Conservation (phyloP, 306 rosid species). For the Trifolium pratense region DNA sequence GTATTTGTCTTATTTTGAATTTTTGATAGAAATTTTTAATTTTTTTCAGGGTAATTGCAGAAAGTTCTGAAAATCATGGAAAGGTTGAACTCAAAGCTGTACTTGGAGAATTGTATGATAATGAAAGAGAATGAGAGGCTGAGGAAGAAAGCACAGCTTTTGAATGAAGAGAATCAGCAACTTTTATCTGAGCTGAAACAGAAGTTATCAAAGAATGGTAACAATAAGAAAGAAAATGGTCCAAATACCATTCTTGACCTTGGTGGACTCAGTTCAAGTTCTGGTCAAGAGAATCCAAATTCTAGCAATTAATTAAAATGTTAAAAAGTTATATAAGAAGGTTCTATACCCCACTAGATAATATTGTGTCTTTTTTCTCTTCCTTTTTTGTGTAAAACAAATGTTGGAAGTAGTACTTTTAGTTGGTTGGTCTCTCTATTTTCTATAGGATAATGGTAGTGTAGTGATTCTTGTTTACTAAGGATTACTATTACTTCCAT, state of each 20-base stretch:
- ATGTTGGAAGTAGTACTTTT: slow-evolving; percentile 56
- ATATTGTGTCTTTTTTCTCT: background rate
- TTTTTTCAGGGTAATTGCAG: slow-evolving; percentile 48
- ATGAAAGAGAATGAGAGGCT: slow-evolving; percentile 93
- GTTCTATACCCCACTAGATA: slow-evolving; percentile 65
- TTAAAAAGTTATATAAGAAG: slow-evolving; percentile 26
- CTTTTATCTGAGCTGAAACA: slow-evolving; percentile 91
- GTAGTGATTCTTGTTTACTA: slow-evolving; percentile 39
- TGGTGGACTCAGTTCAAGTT: slow-evolving; percentile 54
- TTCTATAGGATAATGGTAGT: slow-evolving; percentile 63
- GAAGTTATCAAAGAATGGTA: slow-evolving; percentile 63
- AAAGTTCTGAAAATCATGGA: slow-evolving; percentile 57
- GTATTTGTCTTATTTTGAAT: background rate
- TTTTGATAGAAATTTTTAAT: too few relatives aligned
- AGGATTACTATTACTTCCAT: slow-evolving; percentile 44
- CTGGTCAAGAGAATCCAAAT: slow-evolving; percentile 61
- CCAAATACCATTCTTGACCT: slow-evolving; percentile 71
- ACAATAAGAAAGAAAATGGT: slow-evolving; percentile 48
- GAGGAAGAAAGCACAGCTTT: slow-evolving; percentile 94
- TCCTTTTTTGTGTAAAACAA: slow-evolving; percentile 61
- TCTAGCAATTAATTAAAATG: slow-evolving; percentile 76
- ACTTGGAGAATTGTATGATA: slow-evolving; percentile 93
- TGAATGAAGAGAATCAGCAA: slow-evolving; percentile 93
- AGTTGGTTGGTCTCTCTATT: slow-evolving; percentile 42
- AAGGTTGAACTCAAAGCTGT: slow-evolving; percentile 91